Evolutionary conservation across 495 filamentous ascomycete genomes (phyloP).

Genomic region (Haplographium delicatum): DNA sequence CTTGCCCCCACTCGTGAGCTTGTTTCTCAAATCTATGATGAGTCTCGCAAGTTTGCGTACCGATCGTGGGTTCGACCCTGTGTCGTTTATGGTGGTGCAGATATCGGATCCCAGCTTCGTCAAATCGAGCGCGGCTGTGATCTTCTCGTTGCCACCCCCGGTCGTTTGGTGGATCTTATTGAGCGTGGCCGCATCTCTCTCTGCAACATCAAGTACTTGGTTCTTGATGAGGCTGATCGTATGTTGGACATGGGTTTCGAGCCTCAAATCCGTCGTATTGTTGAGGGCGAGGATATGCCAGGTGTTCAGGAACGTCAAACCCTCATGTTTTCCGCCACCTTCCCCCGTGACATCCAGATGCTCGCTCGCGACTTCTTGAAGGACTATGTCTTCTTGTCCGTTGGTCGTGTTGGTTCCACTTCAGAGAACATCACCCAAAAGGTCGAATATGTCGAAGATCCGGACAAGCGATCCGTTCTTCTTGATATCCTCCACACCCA

Average conservation of each 20-base stretch:
- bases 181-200: conserved; percentile 98
- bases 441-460: conserved; percentile 95
- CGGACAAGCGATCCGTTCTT: conserved; percentile 95
- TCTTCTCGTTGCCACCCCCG: conserved; percentile 93
- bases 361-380: conserved; percentile 95
- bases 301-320: conserved; percentile 79
- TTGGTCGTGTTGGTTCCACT: conserved; percentile 98
- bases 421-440: conserved; percentile 99
- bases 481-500: conserved; percentile 96
- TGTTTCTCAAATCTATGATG: conserved; percentile 97
- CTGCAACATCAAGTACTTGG: conserved; percentile 96
- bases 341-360: conserved; percentile 98
- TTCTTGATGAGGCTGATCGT: conserved; percentile 97
- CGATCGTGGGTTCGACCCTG: conserved; percentile 98
- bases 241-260: conserved; percentile 99
- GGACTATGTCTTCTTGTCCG: conserved; percentile 97
- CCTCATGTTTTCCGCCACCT: conserved; percentile 99
- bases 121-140: conserved; percentile 98
- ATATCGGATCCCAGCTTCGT: conserved; percentile 93
- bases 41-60: conserved; percentile 96
- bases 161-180: conserved; percentile 94
- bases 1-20: conserved; percentile 95
- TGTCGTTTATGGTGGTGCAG: conserved; percentile 98
- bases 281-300: conserved; percentile 98
- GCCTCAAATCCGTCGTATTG: conserved; percentile 96